Evolutionary conservation across 306 rosid genomes (phyloP).

Genomic region (Vigna unguiculata): DNA sequence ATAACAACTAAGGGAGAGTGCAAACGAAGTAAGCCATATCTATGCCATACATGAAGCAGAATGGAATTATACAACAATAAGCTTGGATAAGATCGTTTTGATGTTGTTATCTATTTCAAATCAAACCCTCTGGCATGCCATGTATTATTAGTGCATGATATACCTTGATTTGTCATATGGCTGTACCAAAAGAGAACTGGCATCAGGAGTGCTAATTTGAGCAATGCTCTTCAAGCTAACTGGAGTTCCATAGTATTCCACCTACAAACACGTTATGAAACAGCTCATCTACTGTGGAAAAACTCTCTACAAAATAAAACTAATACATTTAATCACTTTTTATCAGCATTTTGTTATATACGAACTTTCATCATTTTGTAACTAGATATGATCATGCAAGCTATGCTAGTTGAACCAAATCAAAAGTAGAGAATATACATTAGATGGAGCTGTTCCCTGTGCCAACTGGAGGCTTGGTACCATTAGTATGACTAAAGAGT

Average conservation of each 20-base stretch:
- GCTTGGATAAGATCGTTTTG: slow-evolving; percentile 31
- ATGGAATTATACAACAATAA: slow-evolving; percentile 12
- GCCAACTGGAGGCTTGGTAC: slow-evolving; percentile 4
- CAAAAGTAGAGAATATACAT: slow-evolving; percentile 9
- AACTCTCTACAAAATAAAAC: slow-evolving; percentile 24
- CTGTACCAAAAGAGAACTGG: slow-evolving; percentile 80
- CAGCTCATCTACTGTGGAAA: slow-evolving; percentile 41
- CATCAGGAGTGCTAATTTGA: slow-evolving; percentile 94
- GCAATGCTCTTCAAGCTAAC: slow-evolving; percentile 96
- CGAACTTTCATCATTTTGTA: neutral
- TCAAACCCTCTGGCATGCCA: slow-evolving; percentile 32
- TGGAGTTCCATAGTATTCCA: slow-evolving; percentile 94
- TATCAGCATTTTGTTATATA: slow-evolving; percentile 23
- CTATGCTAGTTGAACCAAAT: slow-evolving; percentile 11
- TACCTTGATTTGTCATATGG: slow-evolving; percentile 98
- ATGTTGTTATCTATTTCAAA: slow-evolving; percentile 22
- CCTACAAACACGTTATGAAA: slow-evolving; percentile 60
- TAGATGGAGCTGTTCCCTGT: neutral
- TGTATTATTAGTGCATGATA: neutral
- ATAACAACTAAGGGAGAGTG: neutral
- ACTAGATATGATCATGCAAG: slow-evolving; percentile 7
- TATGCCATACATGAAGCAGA: slow-evolving; percentile 14
- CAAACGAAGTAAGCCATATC: neutral
- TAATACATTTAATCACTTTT: neutral
- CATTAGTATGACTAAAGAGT: slow-evolving; percentile 16